Evolutionary conservation across 805 yeast genomes (phyloP).

Genomic region (Candida nanaspora): DNA sequence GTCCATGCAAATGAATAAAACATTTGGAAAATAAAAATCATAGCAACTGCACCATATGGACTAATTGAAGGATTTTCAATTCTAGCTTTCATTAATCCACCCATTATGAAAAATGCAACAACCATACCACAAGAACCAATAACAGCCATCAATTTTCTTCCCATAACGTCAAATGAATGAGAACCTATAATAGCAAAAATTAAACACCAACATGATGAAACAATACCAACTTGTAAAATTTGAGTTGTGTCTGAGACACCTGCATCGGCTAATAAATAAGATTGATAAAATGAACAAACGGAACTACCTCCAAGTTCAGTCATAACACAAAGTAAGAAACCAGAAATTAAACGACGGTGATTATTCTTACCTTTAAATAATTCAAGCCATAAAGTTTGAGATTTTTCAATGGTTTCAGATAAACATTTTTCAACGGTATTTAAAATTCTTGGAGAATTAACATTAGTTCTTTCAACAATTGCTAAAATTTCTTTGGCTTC

Average conservation of each 20-base stretch:
- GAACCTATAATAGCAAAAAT: constrained; percentile 14
- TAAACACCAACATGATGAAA: constrained; percentile 11
- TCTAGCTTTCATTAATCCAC: constrained; percentile 12
- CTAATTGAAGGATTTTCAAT: constrained; percentile 4
- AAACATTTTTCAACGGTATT: constrained; percentile 6
- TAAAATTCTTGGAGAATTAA: constrained; percentile 24
- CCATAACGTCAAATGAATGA: constrained; percentile 9
- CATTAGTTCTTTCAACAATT: constrained; percentile 26
- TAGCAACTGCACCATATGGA: constrained; percentile 24
- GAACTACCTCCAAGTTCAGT: constrained; percentile 38
- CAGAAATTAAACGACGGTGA: constrained; percentile 14
- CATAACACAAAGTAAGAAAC: constrained; percentile 17
- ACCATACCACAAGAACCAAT: constrained; percentile 10
- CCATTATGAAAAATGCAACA: constrained; percentile 13
- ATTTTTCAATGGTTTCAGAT: constrained; percentile 14
- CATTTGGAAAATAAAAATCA: constrained; percentile 42
- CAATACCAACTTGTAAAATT: constrained; percentile 18
- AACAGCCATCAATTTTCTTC: constrained; percentile 12
- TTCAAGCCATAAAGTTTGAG: constrained; percentile 15
- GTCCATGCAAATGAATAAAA: constrained; percentile 36
- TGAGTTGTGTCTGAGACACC: constrained; percentile 13
- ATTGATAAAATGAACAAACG: constrained; percentile 37
- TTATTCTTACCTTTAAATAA: constrained; percentile 30
- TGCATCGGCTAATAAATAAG: constrained; percentile 21
- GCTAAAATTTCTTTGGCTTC: constrained; percentile 28